Evolutionary conservation across 2,329 filamentous ascomycete species (phyloP), one percentile per base, ranked within the genome.

Genomic region (Cadophora sp.): DNA sequence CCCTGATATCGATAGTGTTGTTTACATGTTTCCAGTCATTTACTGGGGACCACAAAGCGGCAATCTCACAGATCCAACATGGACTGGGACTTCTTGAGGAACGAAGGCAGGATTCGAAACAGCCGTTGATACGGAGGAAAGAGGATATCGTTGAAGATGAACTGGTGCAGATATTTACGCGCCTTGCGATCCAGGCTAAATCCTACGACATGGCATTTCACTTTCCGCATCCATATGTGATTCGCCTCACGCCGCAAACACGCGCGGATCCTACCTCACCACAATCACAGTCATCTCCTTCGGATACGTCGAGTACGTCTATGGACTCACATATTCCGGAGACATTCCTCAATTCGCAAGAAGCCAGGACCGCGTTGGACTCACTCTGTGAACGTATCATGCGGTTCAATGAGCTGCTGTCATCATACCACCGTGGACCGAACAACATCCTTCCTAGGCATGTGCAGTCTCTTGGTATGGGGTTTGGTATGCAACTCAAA

Each of bases 11-110:
- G 18, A 89, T 83, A 62, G 85, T 91, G 43, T 79, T 91, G 45
- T 81, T 91, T 59, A 86, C 87, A n/a, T 90, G 87, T 76, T 91
- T 91, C 68, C 88, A 91, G 76, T 89, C 87, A 0, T 89, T 90
- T 72, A 85, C 88, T 36, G 87, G 87, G 20, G 84, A 89, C 68
- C 87, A 89, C 73, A 84, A 81, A 70, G 85, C 87, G 70, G 87
- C 87, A 48, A 89, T 90, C 59, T 73, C 77, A 16, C 87, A 89
- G 73, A 89, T 90, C 48, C 87, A 89, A 73, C 83, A 78, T 6
- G 87, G 87, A 0, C 79, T 90, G 24, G 76, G 79, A 4, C 76
- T 89, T 1, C 76, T 89, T 18, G 84, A 89, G 61, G 81, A 82
- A 48, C 77, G 88, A 20, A 82, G 84, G 7, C 79, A 78, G 9